Percentiles rank a stretch among this genome's conserved stretches.
Conservation (phyloP, 2,329 filamentous ascomycete species). For the Pseudogymnoascus sp. region DNA sequence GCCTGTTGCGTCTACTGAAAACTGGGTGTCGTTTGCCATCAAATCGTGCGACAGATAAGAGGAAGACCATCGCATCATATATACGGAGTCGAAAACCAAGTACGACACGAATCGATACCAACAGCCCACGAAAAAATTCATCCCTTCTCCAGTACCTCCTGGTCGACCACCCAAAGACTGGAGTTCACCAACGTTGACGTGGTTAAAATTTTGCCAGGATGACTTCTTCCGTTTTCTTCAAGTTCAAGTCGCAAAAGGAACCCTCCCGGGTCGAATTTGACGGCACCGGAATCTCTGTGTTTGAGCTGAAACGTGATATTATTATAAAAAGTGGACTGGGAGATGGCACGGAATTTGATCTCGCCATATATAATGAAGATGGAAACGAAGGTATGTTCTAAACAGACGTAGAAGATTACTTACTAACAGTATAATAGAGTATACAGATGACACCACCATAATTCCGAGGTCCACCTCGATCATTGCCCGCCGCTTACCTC, state of each 20-base stretch:
- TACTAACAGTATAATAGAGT: conserved; percentile 53
- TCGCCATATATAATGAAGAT: conserved; percentile 89
- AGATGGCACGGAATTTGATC: conserved; percentile 92
- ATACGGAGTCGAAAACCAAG: background rate
- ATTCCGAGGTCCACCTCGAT: conserved; percentile 93
- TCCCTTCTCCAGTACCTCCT: background rate
- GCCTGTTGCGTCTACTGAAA: conserved; percentile 20
- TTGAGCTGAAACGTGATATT: conserved; percentile 97
- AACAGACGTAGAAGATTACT: background rate
- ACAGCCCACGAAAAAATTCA: conserved; percentile 11
- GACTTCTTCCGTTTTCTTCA: conserved; percentile 89
- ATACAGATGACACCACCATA: conserved; percentile 96
- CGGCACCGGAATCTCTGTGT: conserved; percentile 94
- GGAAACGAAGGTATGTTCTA: conserved; percentile 71
- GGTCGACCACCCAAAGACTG: background rate
- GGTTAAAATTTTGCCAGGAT: conserved; percentile 20
- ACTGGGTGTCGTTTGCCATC: conserved; percentile 16
- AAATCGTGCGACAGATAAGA: conserved; percentile 9
- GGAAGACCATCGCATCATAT: background rate
- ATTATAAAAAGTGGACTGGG: conserved; percentile 89
- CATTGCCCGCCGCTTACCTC: conserved; percentile 77
- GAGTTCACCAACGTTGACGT: background rate
- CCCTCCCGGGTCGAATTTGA: conserved; percentile 92
- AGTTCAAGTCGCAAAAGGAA: conserved; percentile 98
- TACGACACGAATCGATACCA: background rate